Percentiles rank a stretch among this genome's conserved stretches.
These are phyloP conservation scores for Fusarium circinatum DNA, from an alignment of 2,329 filamentous ascomycete genomes.

Conservation along the genomic window DNA sequence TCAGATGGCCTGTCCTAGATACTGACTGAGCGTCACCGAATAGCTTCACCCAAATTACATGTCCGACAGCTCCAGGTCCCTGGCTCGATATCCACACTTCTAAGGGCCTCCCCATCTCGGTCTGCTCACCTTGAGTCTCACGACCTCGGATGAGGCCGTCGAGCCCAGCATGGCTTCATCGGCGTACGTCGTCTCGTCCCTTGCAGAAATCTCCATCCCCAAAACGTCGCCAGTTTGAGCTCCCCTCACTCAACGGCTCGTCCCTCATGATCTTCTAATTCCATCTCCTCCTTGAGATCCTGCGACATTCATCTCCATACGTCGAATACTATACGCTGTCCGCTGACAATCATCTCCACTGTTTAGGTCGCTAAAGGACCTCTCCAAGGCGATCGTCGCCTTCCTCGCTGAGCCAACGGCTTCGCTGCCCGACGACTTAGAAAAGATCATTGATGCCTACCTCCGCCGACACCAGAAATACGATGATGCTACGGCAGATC, in stretches of 20 bases:
- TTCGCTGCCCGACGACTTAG: constrained; percentile 74
- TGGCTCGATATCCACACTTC: constrained; percentile 31
- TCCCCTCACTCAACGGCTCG: constrained; percentile 25
- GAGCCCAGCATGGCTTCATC: constrained; percentile 44
- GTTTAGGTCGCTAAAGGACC: constrained; percentile 67
- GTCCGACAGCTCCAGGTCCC: constrained; percentile 2
- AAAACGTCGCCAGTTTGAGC: background rate
- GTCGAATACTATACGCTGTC: background rate
- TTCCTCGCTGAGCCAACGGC: constrained; percentile 61
- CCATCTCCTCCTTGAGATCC: constrained; percentile 23
- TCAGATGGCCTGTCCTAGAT: constrained; percentile 26
- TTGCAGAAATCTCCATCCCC: constrained; percentile 37
- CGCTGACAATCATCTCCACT: constrained; percentile 38
- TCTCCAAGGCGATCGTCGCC: constrained; percentile 65
- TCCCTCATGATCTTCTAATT: constrained; percentile 22
- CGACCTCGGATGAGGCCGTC: constrained; percentile 44
- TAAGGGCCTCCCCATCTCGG: constrained; percentile 37
- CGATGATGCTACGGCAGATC: constrained; percentile 75
- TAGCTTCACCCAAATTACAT: constrained; percentile 39
- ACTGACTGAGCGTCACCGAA: constrained; percentile 22
- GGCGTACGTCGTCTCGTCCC: constrained; percentile 41
- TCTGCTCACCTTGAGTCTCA: constrained; percentile 37
- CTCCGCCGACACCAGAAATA: constrained; percentile 73
- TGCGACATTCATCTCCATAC: constrained; percentile 20
- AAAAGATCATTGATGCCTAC: constrained; percentile 71